phyloP scores from a whole-genome alignment of 2,329 filamentous ascomycete species.

The Colletotrichum chlorophyti region DNA sequence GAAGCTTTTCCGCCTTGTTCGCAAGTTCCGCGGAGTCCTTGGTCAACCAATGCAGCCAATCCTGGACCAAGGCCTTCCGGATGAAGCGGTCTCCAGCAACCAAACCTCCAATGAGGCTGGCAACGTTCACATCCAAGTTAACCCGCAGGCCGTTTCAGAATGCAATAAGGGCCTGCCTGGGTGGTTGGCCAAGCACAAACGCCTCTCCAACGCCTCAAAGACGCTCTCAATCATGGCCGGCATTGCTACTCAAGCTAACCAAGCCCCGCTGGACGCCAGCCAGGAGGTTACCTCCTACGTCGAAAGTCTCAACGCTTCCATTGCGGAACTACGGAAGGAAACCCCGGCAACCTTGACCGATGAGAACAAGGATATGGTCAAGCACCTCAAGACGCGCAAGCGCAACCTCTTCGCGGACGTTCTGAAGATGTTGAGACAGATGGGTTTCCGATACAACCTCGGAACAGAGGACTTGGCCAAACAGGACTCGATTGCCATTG shows the following conservation, averaged over 20 bases:
- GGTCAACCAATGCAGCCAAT: conserved; percentile 76
- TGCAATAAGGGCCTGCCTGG: conserved; percentile 43
- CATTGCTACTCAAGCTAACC: conserved; percentile 47
- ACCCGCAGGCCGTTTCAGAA: conserved; percentile 35
- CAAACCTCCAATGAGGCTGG: conserved; percentile 29
- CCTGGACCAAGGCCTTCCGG: conserved; percentile 64
- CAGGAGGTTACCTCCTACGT: conserved; percentile 68
- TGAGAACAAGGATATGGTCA: conserved; percentile 83
- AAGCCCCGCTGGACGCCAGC: conserved; percentile 14
- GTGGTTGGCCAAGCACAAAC: conserved; percentile 58
- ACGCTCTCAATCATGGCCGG: conserved; percentile 79
- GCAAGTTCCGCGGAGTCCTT: conserved; percentile 85
- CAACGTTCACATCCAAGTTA: conserved; percentile 23
- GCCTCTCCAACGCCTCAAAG: conserved; percentile 73
- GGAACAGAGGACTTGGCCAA: conserved; percentile 74
- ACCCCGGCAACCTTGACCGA: conserved; percentile 84
- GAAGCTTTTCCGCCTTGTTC: conserved; percentile 89
- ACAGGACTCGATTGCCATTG: conserved; percentile 73
- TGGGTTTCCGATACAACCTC: conserved; percentile 89
- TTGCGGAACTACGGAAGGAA: conserved; percentile 78
- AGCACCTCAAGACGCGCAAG: conserved; percentile 91
- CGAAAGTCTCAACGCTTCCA: conserved; percentile 70
- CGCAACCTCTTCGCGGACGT: conserved; percentile 90
- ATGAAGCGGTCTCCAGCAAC: conserved; percentile 41
- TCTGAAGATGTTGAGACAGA: conserved; percentile 79